Conservation (phyloP, 108 stramenopile species). For the Epithemia pelagica region DNA sequence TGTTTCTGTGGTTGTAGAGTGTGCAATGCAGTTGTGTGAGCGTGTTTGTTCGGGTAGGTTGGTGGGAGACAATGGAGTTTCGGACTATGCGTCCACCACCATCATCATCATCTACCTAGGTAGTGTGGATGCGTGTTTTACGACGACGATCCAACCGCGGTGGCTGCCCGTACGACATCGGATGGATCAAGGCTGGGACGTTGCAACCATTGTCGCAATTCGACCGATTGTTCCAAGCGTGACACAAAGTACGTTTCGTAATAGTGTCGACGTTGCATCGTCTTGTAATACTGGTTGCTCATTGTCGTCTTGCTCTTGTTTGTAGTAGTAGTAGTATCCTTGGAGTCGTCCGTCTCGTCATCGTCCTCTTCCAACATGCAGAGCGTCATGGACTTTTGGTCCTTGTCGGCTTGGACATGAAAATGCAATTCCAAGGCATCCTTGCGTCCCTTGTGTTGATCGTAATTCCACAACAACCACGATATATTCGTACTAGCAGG, state of each 20-base stretch:
- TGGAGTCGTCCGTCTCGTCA: background rate
- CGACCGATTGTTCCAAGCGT: background rate
- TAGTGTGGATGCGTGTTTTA: no score
- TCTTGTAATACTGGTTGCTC: no score
- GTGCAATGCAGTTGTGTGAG: no score
- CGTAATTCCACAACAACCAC: background rate
- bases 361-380: background rate
- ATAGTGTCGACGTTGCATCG: background rate
- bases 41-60: no score
- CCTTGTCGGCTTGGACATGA: background rate
- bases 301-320: background rate
- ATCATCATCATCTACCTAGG: no score
- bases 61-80: no score
- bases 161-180: no score
- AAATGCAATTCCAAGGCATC: background rate
- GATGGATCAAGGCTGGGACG: background rate
- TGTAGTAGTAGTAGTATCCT: no score
- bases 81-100: no score
- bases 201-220: background rate
- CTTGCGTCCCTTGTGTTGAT: no score
- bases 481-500: background rate
- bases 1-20: no score
- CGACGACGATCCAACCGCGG: no score
- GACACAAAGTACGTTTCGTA: background rate
- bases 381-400: background rate